phyloP scores from a whole-genome alignment of 2,329 filamentous ascomycete genomes.

The Colletotrichum shisoi region DNA sequence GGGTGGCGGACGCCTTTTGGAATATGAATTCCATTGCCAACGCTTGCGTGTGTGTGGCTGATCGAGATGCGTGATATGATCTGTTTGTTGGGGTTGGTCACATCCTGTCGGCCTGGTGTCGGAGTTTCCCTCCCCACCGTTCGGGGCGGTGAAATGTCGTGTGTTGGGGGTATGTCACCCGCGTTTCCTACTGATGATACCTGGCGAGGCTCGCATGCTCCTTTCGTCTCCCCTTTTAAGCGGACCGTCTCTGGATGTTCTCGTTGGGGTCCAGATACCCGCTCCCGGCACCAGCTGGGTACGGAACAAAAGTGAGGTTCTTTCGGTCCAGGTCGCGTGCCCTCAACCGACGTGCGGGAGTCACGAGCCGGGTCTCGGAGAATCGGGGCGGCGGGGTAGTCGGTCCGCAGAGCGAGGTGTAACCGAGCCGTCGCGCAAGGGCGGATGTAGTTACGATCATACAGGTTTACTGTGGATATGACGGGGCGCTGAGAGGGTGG shows the following conservation, averaged over 20 bases:
- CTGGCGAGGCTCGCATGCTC: not conserved
- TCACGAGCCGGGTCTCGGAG: too few species aligned
- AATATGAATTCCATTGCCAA: slow-evolving; percentile 25
- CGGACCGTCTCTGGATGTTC: not conserved
- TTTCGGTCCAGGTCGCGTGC: too few species aligned
- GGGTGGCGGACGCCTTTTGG: slow-evolving; percentile 28
- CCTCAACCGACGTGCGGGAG: too few species aligned
- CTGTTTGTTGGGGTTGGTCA: not conserved
- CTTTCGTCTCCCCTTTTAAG: not conserved
- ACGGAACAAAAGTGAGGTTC: too few species aligned
- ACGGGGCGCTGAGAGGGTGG: too few species aligned
- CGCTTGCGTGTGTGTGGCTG: not conserved
- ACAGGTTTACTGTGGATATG: too few species aligned
- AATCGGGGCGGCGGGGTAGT: too few species aligned
- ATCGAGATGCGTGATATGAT: not conserved
- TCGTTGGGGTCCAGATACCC: too few species aligned
- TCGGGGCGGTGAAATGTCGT: not conserved
- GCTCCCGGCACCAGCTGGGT: too few species aligned
- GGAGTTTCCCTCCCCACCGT: not conserved
- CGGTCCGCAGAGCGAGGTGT: too few species aligned
- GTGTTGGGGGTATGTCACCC: not conserved
- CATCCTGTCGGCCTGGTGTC: not conserved
- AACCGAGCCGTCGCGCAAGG: too few species aligned
- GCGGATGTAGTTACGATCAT: too few species aligned
- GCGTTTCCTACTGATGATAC: not conserved